Base-by-base conservation (phyloP, 495 filamentous ascomycete species). In the Trichoderma asperelloides region DNA sequence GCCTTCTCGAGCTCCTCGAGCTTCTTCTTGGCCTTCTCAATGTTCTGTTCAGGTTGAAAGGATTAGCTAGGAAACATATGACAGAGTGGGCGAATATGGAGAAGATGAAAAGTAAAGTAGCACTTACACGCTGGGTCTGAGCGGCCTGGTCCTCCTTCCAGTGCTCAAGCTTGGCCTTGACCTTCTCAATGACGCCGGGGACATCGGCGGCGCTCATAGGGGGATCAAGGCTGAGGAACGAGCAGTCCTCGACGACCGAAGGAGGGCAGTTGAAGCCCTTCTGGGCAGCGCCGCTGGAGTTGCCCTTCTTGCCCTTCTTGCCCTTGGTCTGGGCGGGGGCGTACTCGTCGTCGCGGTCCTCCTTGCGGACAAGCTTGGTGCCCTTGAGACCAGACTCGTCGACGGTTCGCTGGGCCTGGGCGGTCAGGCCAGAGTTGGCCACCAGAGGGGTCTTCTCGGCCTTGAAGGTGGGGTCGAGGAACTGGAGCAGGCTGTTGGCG, bases 71-170 rank as follows among this genome's bases (percentile, higher is more conserved):
- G 18, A 23, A 25, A 67, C 65, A 55, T 78, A 12, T 39, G 2
- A 72, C 68, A 65, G 64, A 67, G 67, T 64, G 30, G 47, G 40
- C 13, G 3, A 51, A 51, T 12, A 18, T 2, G 4, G 13, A 27
- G 2, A 30, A 62, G 63, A 27, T 37, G 4, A 60, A 41, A 39
- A 16, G 13, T 27, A 37, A 55, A 23, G 23, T 25, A 40, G 40
- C 60, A 81, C 86, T 78, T 78, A 97, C 95, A 84, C 92, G 89
- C 69, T 90, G 86, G n/a, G 95, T 99, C 82, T 97, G 91, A 66
- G 84, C 82, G 43, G 91, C 86, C 80, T 97, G 94, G 78, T 96
- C 89, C 49, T 87, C 82, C 84, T 96, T 96, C 91, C 94, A 99
- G 71, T 89, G 84, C n/a, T 87, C 88, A 47, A 96, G 81, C 83